These are phyloP conservation scores for Diplodia intermedia DNA, from an alignment of 2,329 filamentous ascomycete genomes.

Conservation along the genomic window DNA sequence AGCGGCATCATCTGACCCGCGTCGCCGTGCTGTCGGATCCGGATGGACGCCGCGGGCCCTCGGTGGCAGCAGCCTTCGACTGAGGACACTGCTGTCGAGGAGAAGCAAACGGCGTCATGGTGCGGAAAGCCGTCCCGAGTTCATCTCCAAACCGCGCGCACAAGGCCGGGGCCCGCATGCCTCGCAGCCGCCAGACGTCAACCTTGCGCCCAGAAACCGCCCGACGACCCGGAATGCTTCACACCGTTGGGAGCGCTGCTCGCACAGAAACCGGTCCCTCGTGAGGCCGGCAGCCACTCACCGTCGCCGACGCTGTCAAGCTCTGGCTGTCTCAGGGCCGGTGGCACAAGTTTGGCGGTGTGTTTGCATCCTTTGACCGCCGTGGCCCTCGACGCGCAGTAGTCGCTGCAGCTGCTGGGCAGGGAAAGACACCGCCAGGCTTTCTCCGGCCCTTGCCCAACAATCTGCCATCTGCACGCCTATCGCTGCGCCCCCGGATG, in stretches of 20 bases:
- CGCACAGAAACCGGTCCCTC: slow-evolving; percentile 14
- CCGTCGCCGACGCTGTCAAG: slow-evolving; percentile 22
- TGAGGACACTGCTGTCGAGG: slow-evolving; percentile 13
- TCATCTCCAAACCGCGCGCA: slow-evolving; percentile 6
- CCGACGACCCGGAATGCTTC: slow-evolving; percentile 32
- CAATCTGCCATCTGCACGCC: slow-evolving; percentile 22
- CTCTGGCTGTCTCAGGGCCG: slow-evolving; percentile 28
- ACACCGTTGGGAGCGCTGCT: slow-evolving; percentile 22
- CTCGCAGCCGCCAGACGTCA: slow-evolving; percentile 24
- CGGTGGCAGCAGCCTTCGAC: slow-evolving; percentile 5
- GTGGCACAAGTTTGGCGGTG: slow-evolving; percentile 31
- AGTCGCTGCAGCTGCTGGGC: slow-evolving; percentile 13
- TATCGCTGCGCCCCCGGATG: slow-evolving; percentile 26
- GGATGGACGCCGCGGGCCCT: not conserved
- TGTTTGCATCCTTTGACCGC: slow-evolving; percentile 29
- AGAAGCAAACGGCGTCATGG: slow-evolving; percentile 21
- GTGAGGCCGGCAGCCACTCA: slow-evolving; percentile 24
- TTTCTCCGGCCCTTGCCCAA: slow-evolving; percentile 17
- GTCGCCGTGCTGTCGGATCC: slow-evolving; percentile 17
- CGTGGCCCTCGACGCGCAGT: slow-evolving; percentile 25
- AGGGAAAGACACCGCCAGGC: slow-evolving; percentile 18
- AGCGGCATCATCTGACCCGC: slow-evolving; percentile 23
- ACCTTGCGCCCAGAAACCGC: slow-evolving; percentile 21
- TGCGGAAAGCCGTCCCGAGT: slow-evolving; percentile 21
- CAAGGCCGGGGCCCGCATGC: slow-evolving; percentile 4